Evolutionary conservation across 495 filamentous ascomycete genomes (phyloP).

Genomic region (Penicillium coprophilum): DNA sequence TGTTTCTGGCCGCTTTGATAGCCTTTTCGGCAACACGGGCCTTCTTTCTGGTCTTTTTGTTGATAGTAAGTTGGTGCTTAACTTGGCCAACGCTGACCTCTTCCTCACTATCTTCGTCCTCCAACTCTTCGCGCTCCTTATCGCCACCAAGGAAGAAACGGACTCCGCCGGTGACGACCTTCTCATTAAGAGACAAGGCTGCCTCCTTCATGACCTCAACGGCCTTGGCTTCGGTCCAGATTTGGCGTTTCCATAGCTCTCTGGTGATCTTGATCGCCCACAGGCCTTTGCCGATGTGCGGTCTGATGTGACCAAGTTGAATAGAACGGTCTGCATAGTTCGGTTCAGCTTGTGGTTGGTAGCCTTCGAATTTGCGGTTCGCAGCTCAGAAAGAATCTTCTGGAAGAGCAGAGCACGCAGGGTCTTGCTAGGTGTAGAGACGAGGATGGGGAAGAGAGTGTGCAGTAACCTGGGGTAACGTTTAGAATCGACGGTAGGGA

Average conservation of each 20-base stretch:
- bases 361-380: constrained; percentile 77
- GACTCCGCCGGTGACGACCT: constrained; percentile 82
- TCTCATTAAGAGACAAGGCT: constrained; percentile 76
- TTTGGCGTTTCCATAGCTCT: constrained; percentile 83
- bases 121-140: constrained; percentile 86
- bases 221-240: constrained; percentile 85
- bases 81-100: constrained; percentile 79
- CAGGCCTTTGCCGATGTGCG: constrained; percentile 78
- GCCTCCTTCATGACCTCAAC: constrained; percentile 96
- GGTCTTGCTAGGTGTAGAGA: constrained; percentile 81
- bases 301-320: constrained; percentile 85
- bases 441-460: constrained; percentile 88
- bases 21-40: constrained; percentile 75
- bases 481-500: constrained; percentile 13
- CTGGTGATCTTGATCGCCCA: constrained; percentile 92
- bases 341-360: constrained; percentile 90
- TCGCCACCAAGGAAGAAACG: constrained; percentile 95
- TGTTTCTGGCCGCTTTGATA: constrained; percentile 68
- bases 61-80: constrained; percentile 82
- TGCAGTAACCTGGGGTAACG: constrained; percentile 60
- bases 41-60: constrained; percentile 94
- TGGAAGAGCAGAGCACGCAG: constrained; percentile 79
- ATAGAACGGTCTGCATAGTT: constrained; percentile 87
- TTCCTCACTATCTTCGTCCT: constrained; percentile 82
- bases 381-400: constrained; percentile 88